Percentiles rank a stretch among this genome's conserved stretches.
phyloP scores from a whole-genome alignment of 331 rosid genomes.

The Spiraea crenata region DNA sequence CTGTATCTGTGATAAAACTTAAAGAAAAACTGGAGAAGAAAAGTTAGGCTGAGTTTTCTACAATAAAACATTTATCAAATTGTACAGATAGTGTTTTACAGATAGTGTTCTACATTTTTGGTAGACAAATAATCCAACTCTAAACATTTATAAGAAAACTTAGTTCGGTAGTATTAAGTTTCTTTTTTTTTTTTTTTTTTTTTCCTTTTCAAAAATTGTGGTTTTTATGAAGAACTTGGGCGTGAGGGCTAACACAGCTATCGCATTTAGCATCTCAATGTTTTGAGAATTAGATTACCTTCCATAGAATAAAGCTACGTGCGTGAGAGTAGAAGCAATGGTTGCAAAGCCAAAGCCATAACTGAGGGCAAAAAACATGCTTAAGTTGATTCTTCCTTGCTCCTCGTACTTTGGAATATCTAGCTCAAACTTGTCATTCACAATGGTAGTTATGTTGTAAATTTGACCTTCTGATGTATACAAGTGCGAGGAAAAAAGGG shows the following conservation, averaged over 20 bases:
- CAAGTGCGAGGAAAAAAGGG: constrained; percentile 77
- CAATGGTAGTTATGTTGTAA: constrained; percentile 63
- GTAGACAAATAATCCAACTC: too few species aligned
- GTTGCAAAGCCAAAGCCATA: constrained; percentile 87
- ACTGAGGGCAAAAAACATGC: constrained; percentile 70
- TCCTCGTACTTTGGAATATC: constrained; percentile 38
- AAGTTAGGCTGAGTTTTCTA: too few species aligned
- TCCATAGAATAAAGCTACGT: constrained; percentile 79
- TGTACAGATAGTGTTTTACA: background rate
- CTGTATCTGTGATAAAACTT: background rate
- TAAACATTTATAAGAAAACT: too few species aligned
- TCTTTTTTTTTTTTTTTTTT: background rate
- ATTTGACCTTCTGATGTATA: constrained; percentile 55
- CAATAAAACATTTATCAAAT: background rate
- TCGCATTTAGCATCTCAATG: background rate
- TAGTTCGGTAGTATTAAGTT: too few species aligned
- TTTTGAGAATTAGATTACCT: constrained; percentile 40
- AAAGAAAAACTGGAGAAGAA: background rate
- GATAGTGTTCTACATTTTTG: too few species aligned
- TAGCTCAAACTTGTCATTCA: constrained; percentile 62
- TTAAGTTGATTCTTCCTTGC: constrained; percentile 67
- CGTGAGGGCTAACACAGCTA: background rate
- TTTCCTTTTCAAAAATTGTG: background rate
- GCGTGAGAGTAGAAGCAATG: constrained; percentile 72
- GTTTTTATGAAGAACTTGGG: background rate